Conservation (phyloP, 345 rosid genomes). For the Linum trigynum region DNA sequence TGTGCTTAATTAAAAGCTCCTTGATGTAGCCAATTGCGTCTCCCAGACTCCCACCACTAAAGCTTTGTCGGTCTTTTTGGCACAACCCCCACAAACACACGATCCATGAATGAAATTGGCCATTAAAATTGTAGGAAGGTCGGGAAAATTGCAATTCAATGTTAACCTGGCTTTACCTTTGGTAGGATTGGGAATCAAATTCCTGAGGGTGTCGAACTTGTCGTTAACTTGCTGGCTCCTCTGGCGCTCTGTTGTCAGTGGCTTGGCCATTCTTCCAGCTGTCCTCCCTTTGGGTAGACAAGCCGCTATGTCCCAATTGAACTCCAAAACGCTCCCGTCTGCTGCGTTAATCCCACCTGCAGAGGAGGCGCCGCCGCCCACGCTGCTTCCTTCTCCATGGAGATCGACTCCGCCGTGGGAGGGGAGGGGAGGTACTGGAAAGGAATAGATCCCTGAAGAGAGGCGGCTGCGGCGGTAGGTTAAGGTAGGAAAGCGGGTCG, state of each 20-base stretch:
- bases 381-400: slow-evolving; percentile 2
- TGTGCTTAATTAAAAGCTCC: slow-evolving; percentile 49
- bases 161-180: slow-evolving; percentile 37
- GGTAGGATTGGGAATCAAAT: slow-evolving; percentile 60
- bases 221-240: slow-evolving; percentile 59
- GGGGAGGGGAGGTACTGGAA: slow-evolving; percentile 28
- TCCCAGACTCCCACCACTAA: slow-evolving; percentile 70
- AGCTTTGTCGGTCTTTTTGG: slow-evolving; percentile 65
- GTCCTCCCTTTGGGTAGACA: slow-evolving; percentile 36
- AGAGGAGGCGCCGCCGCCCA: slow-evolving; percentile 15
- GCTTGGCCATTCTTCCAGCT: slow-evolving; percentile 44
- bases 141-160: too few species aligned
- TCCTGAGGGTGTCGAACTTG: slow-evolving; percentile 40
- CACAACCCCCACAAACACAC: not conserved
- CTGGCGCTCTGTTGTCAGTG: slow-evolving; percentile 53
- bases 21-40: slow-evolving; percentile 72
- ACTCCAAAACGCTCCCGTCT: slow-evolving; percentile 41
- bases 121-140: too few species aligned
- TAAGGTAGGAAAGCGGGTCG: slow-evolving; percentile 47
- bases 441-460: slow-evolving; percentile 24
- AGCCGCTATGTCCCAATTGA: slow-evolving; percentile 32
- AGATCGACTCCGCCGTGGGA: slow-evolving; percentile 18
- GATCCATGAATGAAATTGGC: too few species aligned
- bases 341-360: slow-evolving; percentile 23
- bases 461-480: slow-evolving; percentile 65